Evolutionary conservation across 768 basidiomycete genomes (phyloP).

Genomic region (Flagelloscypha sp.): DNA sequence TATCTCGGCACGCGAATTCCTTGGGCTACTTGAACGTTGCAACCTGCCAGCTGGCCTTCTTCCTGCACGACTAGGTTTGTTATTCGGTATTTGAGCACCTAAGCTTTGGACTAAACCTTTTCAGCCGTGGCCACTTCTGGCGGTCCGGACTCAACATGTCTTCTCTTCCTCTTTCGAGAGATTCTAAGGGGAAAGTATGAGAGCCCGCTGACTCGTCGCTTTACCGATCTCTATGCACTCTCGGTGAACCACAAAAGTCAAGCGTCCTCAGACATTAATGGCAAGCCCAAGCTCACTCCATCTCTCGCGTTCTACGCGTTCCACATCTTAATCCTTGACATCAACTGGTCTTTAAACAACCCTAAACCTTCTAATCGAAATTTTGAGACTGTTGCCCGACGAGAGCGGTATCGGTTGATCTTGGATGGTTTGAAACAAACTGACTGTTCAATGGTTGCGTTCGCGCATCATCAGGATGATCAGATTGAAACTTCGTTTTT

Average conservation of each 20-base stretch:
- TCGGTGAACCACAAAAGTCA: constrained; percentile 76
- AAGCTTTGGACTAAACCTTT: background rate
- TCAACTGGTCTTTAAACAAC: too few relatives aligned
- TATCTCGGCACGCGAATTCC: too few relatives aligned
- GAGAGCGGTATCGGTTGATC: constrained; percentile 47
- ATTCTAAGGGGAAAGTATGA: too few relatives aligned
- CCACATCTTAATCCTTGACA: too few relatives aligned
- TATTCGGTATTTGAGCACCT: too few relatives aligned
- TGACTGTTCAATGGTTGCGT: constrained; percentile 38
- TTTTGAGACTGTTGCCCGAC: constrained; percentile 51
- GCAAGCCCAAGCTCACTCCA: constrained; percentile 41
- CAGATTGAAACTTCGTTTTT: constrained; percentile 77
- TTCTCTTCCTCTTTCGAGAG: constrained; percentile 65
- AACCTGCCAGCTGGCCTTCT: too few relatives aligned
- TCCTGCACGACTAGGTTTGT: too few relatives aligned
- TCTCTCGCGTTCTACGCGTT: too few relatives aligned
- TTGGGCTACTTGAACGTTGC: too few relatives aligned
- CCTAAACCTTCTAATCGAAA: too few relatives aligned
- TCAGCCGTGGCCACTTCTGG: constrained; percentile 74
- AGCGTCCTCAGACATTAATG: constrained; percentile 44
- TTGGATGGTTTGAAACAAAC: constrained; percentile 36
- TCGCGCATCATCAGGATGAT: constrained; percentile 77
- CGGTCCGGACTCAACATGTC: constrained; percentile 75
- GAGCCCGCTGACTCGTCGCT: too few relatives aligned
- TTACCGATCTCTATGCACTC: too few relatives aligned